phyloP scores from a whole-genome alignment of 345 rosid genomes.

The Turritis glabra region DNA sequence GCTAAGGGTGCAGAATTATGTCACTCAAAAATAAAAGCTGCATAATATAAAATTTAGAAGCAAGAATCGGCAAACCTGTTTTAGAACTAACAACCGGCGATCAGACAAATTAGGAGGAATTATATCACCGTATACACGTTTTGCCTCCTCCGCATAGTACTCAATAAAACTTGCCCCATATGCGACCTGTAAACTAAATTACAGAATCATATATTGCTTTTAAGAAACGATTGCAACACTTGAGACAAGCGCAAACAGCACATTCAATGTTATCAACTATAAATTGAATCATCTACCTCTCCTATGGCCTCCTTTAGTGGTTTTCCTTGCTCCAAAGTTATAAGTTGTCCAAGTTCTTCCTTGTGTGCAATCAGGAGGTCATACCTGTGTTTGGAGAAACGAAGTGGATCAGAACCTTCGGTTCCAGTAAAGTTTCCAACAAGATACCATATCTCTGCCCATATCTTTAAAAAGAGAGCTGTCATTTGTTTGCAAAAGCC shows the following conservation, averaged over 20 bases:
- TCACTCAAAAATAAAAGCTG: background rate
- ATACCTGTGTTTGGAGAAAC: slow-evolving; percentile 56
- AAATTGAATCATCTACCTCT: slow-evolving; percentile 59
- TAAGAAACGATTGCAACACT: slow-evolving; percentile 31
- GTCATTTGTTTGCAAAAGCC: slow-evolving; percentile 7
- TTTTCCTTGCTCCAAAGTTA: slow-evolving; percentile 96
- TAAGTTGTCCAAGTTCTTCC: slow-evolving; percentile 92
- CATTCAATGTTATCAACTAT: slow-evolving; percentile 4
- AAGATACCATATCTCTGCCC: slow-evolving; percentile 8
- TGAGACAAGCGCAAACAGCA: slow-evolving; percentile 29
- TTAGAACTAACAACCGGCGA: slow-evolving; percentile 82
- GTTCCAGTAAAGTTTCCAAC: slow-evolving; percentile 23
- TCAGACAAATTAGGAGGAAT: slow-evolving; percentile 78
- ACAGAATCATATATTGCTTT: slow-evolving; percentile 33
- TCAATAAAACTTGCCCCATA: slow-evolving; percentile 94
- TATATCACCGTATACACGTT: slow-evolving; percentile 91
- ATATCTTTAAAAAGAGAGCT: slow-evolving; percentile 3
- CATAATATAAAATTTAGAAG: background rate
- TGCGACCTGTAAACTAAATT: slow-evolving; percentile 57
- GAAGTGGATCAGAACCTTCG: slow-evolving; percentile 9
- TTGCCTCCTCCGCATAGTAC: slow-evolving; percentile 92
- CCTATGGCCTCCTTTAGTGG: slow-evolving; percentile 91
- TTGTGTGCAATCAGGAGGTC: slow-evolving; percentile 76
- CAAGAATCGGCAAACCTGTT: slow-evolving; percentile 57
- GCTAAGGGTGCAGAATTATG: slow-evolving; percentile 1